These are phyloP conservation scores for Russula emetica DNA, from an alignment of 768 basidiomycete genomes.

Conservation along the genomic window DNA sequence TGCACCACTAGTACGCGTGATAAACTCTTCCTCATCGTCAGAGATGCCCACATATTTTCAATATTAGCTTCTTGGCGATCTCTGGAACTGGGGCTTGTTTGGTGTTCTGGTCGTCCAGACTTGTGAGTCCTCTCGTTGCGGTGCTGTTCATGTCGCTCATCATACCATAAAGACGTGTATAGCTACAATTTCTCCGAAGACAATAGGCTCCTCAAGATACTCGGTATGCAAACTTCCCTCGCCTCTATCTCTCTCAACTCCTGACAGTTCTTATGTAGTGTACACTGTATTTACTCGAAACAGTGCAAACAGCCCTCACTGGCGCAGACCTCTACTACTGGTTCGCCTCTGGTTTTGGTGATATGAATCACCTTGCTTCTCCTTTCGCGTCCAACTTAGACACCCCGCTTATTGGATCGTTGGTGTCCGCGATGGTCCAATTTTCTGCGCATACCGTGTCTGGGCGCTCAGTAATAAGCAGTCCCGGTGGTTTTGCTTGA, in stretches of 20 bases:
- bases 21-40: not conserved
- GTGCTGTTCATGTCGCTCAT: not conserved
- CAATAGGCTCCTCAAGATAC: not conserved
- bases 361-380: slow-evolving; percentile 27
- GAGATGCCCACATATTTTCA: not conserved
- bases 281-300: slow-evolving; percentile 30
- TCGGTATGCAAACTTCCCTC: not conserved
- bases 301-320: slow-evolving; percentile 30
- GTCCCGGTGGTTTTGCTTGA: not conserved
- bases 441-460: slow-evolving; percentile 9
- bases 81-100: slow-evolving; percentile 32
- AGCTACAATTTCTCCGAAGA: slow-evolving; percentile 13
- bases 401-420: slow-evolving; percentile 1
- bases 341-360: slow-evolving; percentile 33
- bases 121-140: slow-evolving; percentile 26
- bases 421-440: slow-evolving; percentile 9
- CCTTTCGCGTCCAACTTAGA: slow-evolving; percentile 27
- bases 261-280: slow-evolving; percentile 24
- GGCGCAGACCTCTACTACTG: slow-evolving; percentile 32
- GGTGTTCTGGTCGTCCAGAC: slow-evolving; percentile 32
- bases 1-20: slow-evolving; percentile 1
- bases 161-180: slow-evolving; percentile 13
- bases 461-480: not conserved
- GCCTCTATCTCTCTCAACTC: not conserved
- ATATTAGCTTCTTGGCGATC: not conserved